Evolutionary conservation across 2,329 filamentous ascomycete species (phyloP).

Genomic region (Fonsecaea pugnacius): DNA sequence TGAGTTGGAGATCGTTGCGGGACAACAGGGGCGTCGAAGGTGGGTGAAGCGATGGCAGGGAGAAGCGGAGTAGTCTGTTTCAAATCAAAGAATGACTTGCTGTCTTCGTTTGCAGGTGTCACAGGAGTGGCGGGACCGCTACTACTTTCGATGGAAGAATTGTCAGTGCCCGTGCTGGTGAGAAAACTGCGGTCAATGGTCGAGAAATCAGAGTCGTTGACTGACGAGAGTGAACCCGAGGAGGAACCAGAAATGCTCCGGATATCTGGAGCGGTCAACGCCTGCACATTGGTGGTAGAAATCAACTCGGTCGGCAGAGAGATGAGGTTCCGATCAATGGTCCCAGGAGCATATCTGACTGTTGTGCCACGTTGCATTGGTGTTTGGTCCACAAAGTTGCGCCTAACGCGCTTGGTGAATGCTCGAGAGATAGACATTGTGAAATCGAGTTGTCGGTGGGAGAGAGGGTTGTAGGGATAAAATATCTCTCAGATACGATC

Average conservation of each 20-base stretch:
- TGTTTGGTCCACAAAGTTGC: conserved; percentile 51
- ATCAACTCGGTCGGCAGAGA: conserved; percentile 84
- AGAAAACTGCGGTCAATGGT: conserved; percentile 54
- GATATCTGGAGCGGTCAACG: conserved; percentile 90
- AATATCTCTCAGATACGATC: conserved; percentile 5
- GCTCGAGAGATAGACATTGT: conserved; percentile 48
- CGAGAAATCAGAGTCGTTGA: conserved; percentile 70
- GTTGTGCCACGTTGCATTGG: conserved; percentile 50
- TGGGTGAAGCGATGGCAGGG: conserved; percentile 54
- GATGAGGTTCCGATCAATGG: conserved; percentile 63
- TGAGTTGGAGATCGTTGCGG: conserved; percentile 82
- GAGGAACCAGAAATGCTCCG: conserved; percentile 51
- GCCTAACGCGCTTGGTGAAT: conserved; percentile 55
- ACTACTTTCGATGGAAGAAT: conserved; percentile 41
- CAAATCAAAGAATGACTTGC: conserved; percentile 61
- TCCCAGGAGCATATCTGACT: conserved; percentile 50
- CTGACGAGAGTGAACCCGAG: conserved; percentile 55
- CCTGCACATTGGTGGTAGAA: conserved; percentile 94
- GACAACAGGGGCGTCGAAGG: conserved; percentile 66
- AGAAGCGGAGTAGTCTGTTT: conserved; percentile 71
- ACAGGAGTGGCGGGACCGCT: conserved; percentile 49
- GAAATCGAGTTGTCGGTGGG: conserved; percentile 18
- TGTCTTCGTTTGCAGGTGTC: conserved; percentile 60
- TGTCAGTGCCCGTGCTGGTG: conserved; percentile 52
- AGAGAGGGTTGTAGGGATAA: no score